Conservation (phyloP, 352 stramenopile genomes). For the Globisporangium nagaii region DNA sequence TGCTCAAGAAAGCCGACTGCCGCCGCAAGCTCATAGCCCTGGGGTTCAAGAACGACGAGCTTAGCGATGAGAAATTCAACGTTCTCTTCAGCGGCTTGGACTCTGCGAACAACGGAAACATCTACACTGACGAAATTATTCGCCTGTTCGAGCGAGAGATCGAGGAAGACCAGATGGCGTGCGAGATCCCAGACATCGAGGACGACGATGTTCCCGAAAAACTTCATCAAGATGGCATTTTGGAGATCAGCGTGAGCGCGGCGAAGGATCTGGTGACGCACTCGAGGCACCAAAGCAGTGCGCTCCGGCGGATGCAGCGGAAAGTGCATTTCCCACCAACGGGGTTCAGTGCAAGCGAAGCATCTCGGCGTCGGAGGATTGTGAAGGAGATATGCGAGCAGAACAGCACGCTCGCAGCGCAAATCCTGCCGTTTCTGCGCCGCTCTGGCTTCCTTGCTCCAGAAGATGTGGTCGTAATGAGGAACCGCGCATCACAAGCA, state of each 20-base stretch:
- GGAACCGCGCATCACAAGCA: neutral
- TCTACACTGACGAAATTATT: conserved; percentile 47
- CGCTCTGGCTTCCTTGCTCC: neutral
- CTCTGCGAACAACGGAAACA: conserved; percentile 23
- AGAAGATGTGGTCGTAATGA: neutral
- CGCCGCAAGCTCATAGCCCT: conserved; percentile 53
- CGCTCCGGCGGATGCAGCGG: conserved; percentile 14
- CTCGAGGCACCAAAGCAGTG: conserved; percentile 3
- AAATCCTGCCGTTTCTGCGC: conserved; percentile 25
- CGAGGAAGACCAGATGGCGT: conserved; percentile 68
- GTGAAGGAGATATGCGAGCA: conserved; percentile 33
- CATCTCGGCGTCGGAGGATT: conserved; percentile 16
- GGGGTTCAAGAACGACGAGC: conserved; percentile 60
- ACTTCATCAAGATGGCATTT: conserved; percentile 60
- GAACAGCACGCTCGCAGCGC: conserved; percentile 20
- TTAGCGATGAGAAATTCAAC: conserved; percentile 70
- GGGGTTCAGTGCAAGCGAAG: conserved; percentile 27
- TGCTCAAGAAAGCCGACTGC: conserved; percentile 49
- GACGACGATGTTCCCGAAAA: conserved; percentile 64
- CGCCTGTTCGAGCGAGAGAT: conserved; percentile 66
- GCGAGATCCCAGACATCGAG: conserved; percentile 71
- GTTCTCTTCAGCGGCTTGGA: conserved; percentile 55
- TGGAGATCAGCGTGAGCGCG: conserved; percentile 51
- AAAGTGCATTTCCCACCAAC: conserved; percentile 31
- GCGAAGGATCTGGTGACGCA: conserved; percentile 43